Evolutionary conservation across 2,329 filamentous ascomycete species (phyloP).

Genomic region (Cadophora luteo-olivacea): DNA sequence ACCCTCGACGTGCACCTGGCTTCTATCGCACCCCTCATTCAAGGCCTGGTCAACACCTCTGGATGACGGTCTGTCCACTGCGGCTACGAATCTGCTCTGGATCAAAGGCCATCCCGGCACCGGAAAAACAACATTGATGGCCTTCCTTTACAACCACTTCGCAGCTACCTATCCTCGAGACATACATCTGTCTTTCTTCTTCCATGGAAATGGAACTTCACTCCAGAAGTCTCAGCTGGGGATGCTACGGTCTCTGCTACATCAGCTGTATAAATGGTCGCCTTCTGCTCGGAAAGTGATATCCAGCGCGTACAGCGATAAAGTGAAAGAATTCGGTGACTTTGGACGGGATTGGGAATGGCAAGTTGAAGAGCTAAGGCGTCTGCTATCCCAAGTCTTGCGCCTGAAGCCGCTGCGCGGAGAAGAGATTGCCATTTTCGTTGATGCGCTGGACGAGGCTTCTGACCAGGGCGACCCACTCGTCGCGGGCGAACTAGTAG

Average conservation of each 20-base stretch:
- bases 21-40: slow-evolving; percentile 40
- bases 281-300: background rate
- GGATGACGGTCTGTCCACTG: too few species aligned
- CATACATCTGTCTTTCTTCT: slow-evolving; percentile 47
- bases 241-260: slow-evolving; percentile 47
- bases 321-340: slow-evolving; percentile 12
- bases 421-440: slow-evolving; percentile 31
- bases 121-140: slow-evolving; percentile 50
- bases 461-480: background rate
- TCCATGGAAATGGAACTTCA: slow-evolving; percentile 44
- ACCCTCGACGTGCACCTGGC: slow-evolving; percentile 46
- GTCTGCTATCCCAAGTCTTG: slow-evolving; percentile 10
- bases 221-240: slow-evolving; percentile 46
- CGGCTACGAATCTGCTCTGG: slow-evolving; percentile 43
- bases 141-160: slow-evolving; percentile 44
- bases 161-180: background rate
- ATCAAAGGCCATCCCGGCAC: slow-evolving; percentile 51
- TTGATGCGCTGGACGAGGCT: slow-evolving; percentile 42
- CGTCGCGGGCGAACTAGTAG: slow-evolving; percentile 10
- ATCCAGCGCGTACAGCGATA: slow-evolving; percentile 9
- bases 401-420: background rate
- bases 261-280: slow-evolving; percentile 35
- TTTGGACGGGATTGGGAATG: slow-evolving; percentile 25
- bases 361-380: slow-evolving; percentile 24
- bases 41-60: slow-evolving; percentile 33